Base-by-base conservation (phyloP, 345 rosid genomes). In the Pugionium cornutum region DNA sequence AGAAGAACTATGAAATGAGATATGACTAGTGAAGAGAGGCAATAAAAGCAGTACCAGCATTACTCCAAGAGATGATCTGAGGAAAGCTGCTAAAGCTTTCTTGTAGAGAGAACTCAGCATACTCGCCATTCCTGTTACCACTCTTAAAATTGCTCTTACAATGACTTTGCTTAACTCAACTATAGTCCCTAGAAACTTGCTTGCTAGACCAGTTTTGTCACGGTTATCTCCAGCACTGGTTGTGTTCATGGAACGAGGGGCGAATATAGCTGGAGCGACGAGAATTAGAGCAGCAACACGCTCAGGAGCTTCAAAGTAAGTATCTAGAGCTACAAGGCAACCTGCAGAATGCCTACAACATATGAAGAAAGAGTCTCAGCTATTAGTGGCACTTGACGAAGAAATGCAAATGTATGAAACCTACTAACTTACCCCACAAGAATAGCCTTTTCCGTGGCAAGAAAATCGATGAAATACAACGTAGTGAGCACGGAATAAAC, bases 281-380 rank as follows among this genome's bases (percentile, higher is more conserved):
- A 92, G 86, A 70, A 92, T 84, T 51, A 92, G 78, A 28, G 96
- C 98, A 60, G 89, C 94, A 58, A 92, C 62, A 27, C 96, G 81
- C 74, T 88, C 94, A 0, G 97, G 98, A 78, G 96, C 89, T 80
- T 92, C 89, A 68, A 87, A 84, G 74, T 92, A 92, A 27, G 97
- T 36, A 70, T 92, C 73, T 39, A 92, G 70, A 9, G 98, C 96
- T 41, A 89, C 87, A 80, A 86, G 84, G 32, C 85, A 81, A 63
- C 97, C 96, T 37, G 97, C 96, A 41, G 98, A 92, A 68, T 88
- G 97, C 77, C 98, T 89, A 80, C 34, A 52, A 57, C 48, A 63
- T 53, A 53, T 36, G 47, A 2, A 60, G 34, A 11, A 9, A 35
- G 2, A 52, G 70, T 30, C 33, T 68, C 42, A 71, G 52, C 53